These are phyloP conservation scores for Colletotrichum sansevieriae DNA, from an alignment of 2,329 filamentous ascomycete genomes.

Conservation along the genomic window DNA sequence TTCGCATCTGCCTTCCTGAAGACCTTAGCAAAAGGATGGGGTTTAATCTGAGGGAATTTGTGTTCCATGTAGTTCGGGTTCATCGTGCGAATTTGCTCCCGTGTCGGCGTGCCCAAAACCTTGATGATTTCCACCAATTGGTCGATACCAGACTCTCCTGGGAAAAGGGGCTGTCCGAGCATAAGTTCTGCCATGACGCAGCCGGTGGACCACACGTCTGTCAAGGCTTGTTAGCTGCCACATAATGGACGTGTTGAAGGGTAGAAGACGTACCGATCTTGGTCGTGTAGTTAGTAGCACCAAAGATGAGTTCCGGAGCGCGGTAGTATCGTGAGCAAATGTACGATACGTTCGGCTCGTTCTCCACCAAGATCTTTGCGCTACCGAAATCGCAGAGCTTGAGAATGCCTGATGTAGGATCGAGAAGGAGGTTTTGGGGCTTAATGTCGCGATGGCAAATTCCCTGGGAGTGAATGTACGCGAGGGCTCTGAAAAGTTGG, in stretches of 20 bases:
- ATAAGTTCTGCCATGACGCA: conserved; percentile 99
- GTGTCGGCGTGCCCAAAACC: conserved; percentile 93
- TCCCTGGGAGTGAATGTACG: conserved; percentile 98
- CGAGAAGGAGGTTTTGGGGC: conserved; percentile 95
- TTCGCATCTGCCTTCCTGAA: conserved; percentile 96
- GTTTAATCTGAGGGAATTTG: conserved; percentile 99
- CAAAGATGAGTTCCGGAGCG: conserved; percentile 97
- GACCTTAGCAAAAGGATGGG: conserved; percentile 98
- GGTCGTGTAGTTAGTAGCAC: conserved; percentile 98
- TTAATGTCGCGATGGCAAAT: conserved; percentile 99
- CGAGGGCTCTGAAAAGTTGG: conserved; percentile 97
- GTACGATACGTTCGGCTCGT: conserved; percentile 99
- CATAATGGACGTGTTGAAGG: neutral
- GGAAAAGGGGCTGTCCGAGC: conserved; percentile 97
- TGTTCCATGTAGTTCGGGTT: conserved; percentile 99
- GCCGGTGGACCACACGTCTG: conserved; percentile 99
- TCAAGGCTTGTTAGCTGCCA: conserved; percentile 36
- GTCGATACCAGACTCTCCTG: conserved; percentile 97
- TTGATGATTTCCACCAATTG: conserved; percentile 99
- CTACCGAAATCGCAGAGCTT: conserved; percentile 99
- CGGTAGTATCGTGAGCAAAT: conserved; percentile 99
- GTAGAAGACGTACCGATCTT: conserved; percentile 86
- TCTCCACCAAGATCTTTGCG: conserved; percentile 98
- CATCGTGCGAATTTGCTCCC: conserved; percentile 99
- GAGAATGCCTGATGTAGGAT: conserved; percentile 89